A percentile compares a stretch with the other conserved stretches of the same genome.
Conservation (phyloP, 805 yeast genomes). For the Hanseniaspora thailandica region DNA sequence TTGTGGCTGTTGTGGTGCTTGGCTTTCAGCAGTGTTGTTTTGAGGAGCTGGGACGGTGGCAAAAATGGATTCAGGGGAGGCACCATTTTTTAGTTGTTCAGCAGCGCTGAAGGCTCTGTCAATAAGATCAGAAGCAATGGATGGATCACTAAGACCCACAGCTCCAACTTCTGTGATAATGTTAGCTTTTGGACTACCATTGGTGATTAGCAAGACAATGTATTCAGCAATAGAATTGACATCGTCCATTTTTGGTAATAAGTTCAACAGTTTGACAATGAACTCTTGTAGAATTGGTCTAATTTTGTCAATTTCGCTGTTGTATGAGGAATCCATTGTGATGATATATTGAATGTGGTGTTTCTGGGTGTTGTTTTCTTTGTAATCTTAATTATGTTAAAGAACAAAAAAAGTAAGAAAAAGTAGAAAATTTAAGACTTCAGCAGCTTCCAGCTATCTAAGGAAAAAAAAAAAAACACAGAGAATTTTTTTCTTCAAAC, state of each 20-base stretch:
- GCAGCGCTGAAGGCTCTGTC: conserved; percentile 44
- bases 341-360: background rate
- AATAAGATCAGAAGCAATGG: conserved; percentile 47
- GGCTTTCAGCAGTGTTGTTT: conserved; percentile 15
- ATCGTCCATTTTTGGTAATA: conserved; percentile 31
- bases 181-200: conserved; percentile 50
- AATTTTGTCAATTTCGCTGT: conserved; percentile 8
- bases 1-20: conserved; percentile 12
- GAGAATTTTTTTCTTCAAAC: background rate
- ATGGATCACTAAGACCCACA: conserved; percentile 50
- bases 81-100: conserved; percentile 9
- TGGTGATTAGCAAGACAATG: conserved; percentile 57
- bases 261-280: conserved; percentile 16
- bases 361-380: background rate
- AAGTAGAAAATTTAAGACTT: no score
- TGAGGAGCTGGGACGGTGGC: conserved; percentile 20
- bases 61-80: conserved; percentile 24
- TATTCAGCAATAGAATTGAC: conserved; percentile 59
- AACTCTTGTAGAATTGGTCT: conserved; percentile 10
- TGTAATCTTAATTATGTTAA: background rate
- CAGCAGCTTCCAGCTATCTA: no score
- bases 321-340: background rate
- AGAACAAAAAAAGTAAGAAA: background rate
- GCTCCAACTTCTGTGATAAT: conserved; percentile 50
- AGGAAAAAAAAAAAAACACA: background rate